These are phyloP conservation scores for Podaxis pistillaris DNA, from an alignment of 768 basidiomycete genomes.

Conservation along the genomic window DNA sequence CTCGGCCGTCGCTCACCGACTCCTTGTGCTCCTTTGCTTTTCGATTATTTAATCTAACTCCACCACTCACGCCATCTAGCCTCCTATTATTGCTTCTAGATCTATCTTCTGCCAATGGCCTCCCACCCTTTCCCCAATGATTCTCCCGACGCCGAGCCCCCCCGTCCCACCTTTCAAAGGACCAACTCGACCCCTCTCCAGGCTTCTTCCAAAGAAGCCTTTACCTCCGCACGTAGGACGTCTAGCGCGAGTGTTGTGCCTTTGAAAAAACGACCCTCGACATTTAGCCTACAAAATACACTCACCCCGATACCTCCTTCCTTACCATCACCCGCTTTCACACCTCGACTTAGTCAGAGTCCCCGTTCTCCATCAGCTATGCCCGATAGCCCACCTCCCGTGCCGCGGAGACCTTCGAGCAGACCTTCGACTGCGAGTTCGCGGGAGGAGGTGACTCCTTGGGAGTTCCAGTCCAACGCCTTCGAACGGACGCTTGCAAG, in stretches of 20 bases:
- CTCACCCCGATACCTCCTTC: slow-evolving; percentile 10
- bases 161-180: slow-evolving; percentile 3
- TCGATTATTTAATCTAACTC: not conserved
- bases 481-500: not conserved
- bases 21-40: not conserved
- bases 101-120: not conserved
- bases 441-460: slow-evolving; percentile 17
- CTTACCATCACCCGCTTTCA: slow-evolving; percentile 17
- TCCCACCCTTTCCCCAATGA: not conserved
- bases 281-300: slow-evolving; percentile 20
- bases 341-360: slow-evolving; percentile 32
- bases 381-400: slow-evolving; percentile 10
- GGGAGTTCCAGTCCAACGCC: slow-evolving; percentile 15
- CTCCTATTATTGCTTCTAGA: not conserved
- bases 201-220: slow-evolving; percentile 23
- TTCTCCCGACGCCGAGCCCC: not conserved
- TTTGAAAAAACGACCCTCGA: slow-evolving; percentile 34
- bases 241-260: slow-evolving; percentile 2
- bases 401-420: slow-evolving; percentile 14
- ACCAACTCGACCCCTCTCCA: slow-evolving; percentile 11
- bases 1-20: not conserved
- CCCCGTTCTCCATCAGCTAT: slow-evolving; percentile 20
- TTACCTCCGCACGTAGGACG: slow-evolving; percentile 9
- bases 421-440: slow-evolving; percentile 26
- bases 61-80: not conserved